Evolutionary conservation across 148 eudicot genomes (phyloP), one percentile per base, ranked within the genome.

Genomic region (Camellia sinensis): DNA sequence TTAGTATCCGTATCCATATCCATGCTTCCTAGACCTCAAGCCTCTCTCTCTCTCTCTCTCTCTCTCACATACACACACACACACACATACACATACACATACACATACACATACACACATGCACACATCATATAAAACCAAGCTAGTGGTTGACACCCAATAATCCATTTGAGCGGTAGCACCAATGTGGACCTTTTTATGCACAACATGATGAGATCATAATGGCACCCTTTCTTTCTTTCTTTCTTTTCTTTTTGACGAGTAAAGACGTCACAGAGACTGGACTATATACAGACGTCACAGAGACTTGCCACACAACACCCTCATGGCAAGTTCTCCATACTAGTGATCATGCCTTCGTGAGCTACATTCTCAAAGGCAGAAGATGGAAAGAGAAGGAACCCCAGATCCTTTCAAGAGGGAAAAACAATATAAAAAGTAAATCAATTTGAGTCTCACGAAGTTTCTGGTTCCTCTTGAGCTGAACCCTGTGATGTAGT

Each of bases 391-490:
- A 29, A 29, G 37, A 29, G 1, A 1, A 0, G 37, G 37, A 29
- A 29, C 37, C 37, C 1, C 1, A 29, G 37, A 29, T 29, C 0
- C 1, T 29, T 29, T 29, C 37, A 29, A 29, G 37, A 29, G 37
- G 37, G 37, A 29, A 29, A 29, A 29, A 29, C 37, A 29, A 29
- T 29, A 1, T 29, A 29, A 29, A 41, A 10, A 4, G 3, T 19
- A 61, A 79, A 71, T 45, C 17, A n/a, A 67, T n/a, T 67, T 80
- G 72, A 22, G 54, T 82, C 90, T 86, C 71, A 89, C 92, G 72
- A 67, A 52, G 90, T 87, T 77, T 84, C 89, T 56, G 44, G 85
- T 73, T 86, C 89, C 52, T 87, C 92, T 72, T 61, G 86, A 40
- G 82, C 88, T 74, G 89, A 67, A 76, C 76, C 81, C 77, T 80